These are phyloP conservation scores for Penicillium capsulatum DNA, from an alignment of 2,329 filamentous ascomycete genomes.

Conservation along the genomic window DNA sequence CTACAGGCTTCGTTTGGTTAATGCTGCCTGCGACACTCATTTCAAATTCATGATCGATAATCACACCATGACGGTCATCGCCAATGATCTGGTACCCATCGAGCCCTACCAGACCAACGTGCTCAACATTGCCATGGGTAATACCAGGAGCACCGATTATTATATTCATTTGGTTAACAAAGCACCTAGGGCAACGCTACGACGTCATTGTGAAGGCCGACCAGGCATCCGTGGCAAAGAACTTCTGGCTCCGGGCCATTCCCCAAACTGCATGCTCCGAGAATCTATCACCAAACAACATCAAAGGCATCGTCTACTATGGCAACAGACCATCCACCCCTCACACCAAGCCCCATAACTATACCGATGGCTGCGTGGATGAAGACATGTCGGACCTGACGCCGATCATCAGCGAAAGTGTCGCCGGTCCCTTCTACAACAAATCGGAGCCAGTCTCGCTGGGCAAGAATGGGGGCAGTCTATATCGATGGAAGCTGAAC, in stretches of 20 bases:
- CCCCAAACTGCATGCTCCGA: conserved; percentile 41
- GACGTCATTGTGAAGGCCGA: conserved; percentile 35
- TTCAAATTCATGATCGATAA: conserved; percentile 48
- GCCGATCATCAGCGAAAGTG: no score
- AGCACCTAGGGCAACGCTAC: conserved; percentile 40
- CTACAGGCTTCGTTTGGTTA: conserved; percentile 28
- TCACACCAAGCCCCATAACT: conserved; percentile 15
- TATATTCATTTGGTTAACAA: conserved; percentile 1
- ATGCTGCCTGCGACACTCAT: conserved; percentile 24
- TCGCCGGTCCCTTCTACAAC: conserved; percentile 14
- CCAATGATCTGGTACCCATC: conserved; percentile 57
- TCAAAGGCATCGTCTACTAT: conserved; percentile 49
- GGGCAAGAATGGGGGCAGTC: not conserved
- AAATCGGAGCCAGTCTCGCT: conserved; percentile 5
- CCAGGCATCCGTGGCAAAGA: conserved; percentile 16
- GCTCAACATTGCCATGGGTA: conserved; percentile 45
- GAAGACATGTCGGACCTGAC: no score
- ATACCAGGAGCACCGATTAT: not conserved
- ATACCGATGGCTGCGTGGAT: conserved; percentile 24
- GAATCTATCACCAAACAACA: conserved; percentile 42
- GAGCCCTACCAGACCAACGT: conserved; percentile 50
- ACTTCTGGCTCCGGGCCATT: conserved; percentile 44
- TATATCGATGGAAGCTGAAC: conserved; percentile 42
- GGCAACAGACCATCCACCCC: not conserved
- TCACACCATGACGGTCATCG: conserved; percentile 56